Conservation (phyloP, 2,329 filamentous ascomycete genomes). For the Penicillium sp. region DNA sequence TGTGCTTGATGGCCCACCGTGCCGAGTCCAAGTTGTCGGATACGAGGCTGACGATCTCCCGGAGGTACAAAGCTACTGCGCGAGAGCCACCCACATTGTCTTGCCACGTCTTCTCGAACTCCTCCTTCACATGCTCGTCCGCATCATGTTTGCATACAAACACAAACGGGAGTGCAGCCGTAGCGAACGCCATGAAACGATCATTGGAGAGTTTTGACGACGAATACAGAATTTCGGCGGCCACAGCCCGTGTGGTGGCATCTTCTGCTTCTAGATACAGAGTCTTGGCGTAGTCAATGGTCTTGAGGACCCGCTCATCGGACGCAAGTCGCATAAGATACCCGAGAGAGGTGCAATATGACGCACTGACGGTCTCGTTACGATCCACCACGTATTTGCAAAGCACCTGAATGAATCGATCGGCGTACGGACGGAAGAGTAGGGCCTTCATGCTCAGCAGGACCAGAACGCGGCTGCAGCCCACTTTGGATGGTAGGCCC, state of each 20-base stretch:
- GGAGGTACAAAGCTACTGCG: slow-evolving; percentile 78
- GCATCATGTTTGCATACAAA: slow-evolving; percentile 86
- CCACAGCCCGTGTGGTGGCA: slow-evolving; percentile 69
- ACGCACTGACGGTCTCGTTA: slow-evolving; percentile 89
- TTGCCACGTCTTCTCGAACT: slow-evolving; percentile 83
- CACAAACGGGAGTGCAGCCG: slow-evolving; percentile 76
- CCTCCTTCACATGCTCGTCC: slow-evolving; percentile 73
- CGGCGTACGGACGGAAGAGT: slow-evolving; percentile 72
- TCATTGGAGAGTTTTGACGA: slow-evolving; percentile 87
- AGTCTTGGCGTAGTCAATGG: slow-evolving; percentile 58
- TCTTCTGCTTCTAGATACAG: slow-evolving; percentile 84
- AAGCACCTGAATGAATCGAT: slow-evolving; percentile 73
- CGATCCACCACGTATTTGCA: slow-evolving; percentile 83
- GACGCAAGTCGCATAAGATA: slow-evolving; percentile 73
- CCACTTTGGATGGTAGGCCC: slow-evolving; percentile 91
- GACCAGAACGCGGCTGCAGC: slow-evolving; percentile 79
- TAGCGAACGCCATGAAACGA: slow-evolving; percentile 75
- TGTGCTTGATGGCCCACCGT: slow-evolving; percentile 89
- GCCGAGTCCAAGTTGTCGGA: slow-evolving; percentile 70
- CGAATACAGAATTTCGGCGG: slow-evolving; percentile 79
- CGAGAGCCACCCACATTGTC: slow-evolving; percentile 85
- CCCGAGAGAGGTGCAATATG: slow-evolving; percentile 82
- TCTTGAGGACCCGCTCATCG: slow-evolving; percentile 57
- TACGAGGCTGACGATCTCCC: slow-evolving; percentile 73
- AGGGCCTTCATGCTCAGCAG: slow-evolving; percentile 77